A percentile compares a stretch with the other conserved stretches of the same genome.
Conservation (phyloP, 208 protist species). For the Trypanosoma boissoni region DNA sequence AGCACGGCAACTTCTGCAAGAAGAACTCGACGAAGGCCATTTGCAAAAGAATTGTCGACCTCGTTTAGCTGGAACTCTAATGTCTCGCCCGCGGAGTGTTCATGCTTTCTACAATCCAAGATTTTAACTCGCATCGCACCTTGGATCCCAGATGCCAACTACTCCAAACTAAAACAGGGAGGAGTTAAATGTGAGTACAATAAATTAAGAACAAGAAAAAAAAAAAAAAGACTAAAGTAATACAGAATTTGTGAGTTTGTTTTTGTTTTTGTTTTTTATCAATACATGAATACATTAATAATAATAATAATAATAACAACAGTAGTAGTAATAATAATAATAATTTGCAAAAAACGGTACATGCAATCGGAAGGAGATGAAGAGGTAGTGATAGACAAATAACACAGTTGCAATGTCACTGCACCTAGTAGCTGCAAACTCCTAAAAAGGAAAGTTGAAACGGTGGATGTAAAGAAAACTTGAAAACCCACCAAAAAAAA, state of each 20-base stretch:
- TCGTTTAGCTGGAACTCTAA: constrained; percentile 89
- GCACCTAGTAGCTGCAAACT: too few species aligned
- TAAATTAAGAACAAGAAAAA: constrained; percentile 19
- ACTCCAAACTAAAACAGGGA: not conserved
- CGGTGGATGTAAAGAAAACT: too few species aligned
- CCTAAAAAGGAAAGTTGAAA: too few species aligned
- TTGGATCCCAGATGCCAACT: constrained; percentile 1
- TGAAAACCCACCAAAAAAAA: too few species aligned
- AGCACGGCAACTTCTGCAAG: constrained; percentile 98
- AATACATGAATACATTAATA: not conserved
- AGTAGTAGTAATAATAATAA: too few species aligned
- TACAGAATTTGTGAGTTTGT: not conserved
- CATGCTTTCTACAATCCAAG: constrained; percentile 66
- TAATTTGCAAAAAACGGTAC: too few species aligned
- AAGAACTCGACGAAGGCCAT: constrained; percentile 97
- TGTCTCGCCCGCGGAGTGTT: constrained; percentile 81
- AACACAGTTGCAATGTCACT: too few species aligned
- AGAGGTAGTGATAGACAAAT: too few species aligned
- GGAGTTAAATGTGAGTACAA: constrained; percentile 5
- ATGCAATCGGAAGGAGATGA: too few species aligned
- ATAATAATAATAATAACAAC: constrained; percentile 1
- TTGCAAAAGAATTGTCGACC: constrained; percentile 93
- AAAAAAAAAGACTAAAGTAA: constrained; percentile 8
- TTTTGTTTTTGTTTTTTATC: not conserved
- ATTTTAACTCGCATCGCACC: constrained; percentile 72